Evolutionary conservation across 495 filamentous ascomycete genomes (phyloP).

Genomic region (Trypethelium eluteriae): DNA sequence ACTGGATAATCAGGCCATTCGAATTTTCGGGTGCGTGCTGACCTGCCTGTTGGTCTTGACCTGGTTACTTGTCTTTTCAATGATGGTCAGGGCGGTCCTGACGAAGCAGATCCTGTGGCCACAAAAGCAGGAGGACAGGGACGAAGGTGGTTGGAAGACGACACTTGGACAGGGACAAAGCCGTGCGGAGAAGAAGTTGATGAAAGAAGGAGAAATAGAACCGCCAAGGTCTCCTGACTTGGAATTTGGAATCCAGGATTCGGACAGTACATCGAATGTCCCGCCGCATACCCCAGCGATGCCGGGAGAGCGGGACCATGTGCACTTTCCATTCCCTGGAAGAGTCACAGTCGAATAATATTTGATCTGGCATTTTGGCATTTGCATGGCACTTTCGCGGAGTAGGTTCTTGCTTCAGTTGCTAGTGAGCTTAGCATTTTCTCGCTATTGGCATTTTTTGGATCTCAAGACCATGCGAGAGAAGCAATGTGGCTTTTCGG

Average conservation of each 20-base stretch:
- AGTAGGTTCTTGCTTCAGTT: background rate
- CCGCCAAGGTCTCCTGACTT: background rate
- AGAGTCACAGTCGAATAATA: background rate
- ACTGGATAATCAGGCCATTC: slow-evolving; percentile 53
- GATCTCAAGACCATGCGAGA: background rate
- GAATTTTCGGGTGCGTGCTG: slow-evolving; percentile 61
- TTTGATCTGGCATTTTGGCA: too few relatives aligned
- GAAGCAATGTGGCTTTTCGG: background rate
- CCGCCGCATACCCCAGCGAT: slow-evolving; percentile 3
- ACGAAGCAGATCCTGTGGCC: slow-evolving; percentile 63
- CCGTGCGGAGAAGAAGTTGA: slow-evolving; percentile 1
- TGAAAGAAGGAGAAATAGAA: background rate
- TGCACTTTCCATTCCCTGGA: background rate
- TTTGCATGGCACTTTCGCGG: background rate
- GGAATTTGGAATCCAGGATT: background rate
- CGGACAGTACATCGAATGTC: background rate
- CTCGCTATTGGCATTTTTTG: background rate
- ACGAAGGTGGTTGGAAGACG: slow-evolving; percentile 50
- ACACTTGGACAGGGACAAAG: slow-evolving; percentile 21
- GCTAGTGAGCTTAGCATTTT: background rate
- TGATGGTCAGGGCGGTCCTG: slow-evolving; percentile 63
- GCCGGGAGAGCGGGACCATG: background rate
- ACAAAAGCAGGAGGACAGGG: slow-evolving; percentile 57
- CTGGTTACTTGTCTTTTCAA: slow-evolving; percentile 60
- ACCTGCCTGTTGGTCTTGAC: slow-evolving; percentile 54